Base-by-base conservation (phyloP, 306 rosid genomes). In the Citrullus amarus region DNA sequence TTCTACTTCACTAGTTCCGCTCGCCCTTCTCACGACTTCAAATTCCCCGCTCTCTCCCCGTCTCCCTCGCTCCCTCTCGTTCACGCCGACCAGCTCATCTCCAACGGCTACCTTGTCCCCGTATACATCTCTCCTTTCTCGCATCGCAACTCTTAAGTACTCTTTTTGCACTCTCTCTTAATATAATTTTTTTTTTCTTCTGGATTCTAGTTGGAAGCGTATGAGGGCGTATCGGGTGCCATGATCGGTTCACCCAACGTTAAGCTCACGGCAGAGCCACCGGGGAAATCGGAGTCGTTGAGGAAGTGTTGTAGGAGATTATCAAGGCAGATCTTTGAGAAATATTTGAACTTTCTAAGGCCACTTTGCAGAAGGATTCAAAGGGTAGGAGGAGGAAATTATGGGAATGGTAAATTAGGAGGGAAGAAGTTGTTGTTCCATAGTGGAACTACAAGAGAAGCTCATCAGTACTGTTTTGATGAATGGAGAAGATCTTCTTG, bases 11-110 rank as follows among this genome's bases (percentile, higher is more conserved):
- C 57, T 6, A 48, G 13, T 48, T 28, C 66, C 15, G 10, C 63
- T 58, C 63, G 81, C n/a, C 84, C 91, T 5, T 91, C 66, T 34
- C 54, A 87, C 46, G 97, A 95, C 78, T 91, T 92, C 88, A 91
- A 86, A 17, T 95, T 95, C 63, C 96, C 92, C 12, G 84, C 87
- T 79, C 92, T 91, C 38, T 86, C 88, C 76, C 90, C 91, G 18
- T 89, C 84, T 4, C 80, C 92, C 8, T 25, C 91, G 58, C 81
- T 84, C 34, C 17, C 92, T 25, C 86, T 92, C 60, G 95, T 92
- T 78, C 89, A 95, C 83, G 98, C 98, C 0, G 98, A 95, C 83
- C 91, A 92, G 79, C 91, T 95, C 39, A 90, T 95, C 73, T 89
- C 98, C 79, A 88, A 95, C 77, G 98, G 98, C 55, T 91, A 88